Base-by-base conservation (phyloP, 2,329 filamentous ascomycete species). In the Colletotrichum tanaceti region DNA sequence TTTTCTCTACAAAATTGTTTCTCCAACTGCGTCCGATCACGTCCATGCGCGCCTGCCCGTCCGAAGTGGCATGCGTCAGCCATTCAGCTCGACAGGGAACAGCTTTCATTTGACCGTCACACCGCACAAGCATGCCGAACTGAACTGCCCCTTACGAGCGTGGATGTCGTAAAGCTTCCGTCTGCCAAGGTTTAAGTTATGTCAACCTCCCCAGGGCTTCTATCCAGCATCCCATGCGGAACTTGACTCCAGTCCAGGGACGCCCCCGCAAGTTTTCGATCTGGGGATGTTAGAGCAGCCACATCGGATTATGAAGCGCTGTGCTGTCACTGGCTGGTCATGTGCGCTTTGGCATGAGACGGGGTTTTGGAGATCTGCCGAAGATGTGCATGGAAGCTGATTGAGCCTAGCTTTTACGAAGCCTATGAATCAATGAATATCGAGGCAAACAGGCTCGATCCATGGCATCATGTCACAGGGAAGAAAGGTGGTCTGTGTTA, bases 1-100 rank as follows among this genome's bases (percentile, higher is more conserved):
- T n/a, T n/a, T n/a, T n/a, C n/a, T n/a, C n/a, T n/a, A n/a, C n/a
- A n/a, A n/a, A n/a, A n/a, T n/a, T n/a, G n/a, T n/a, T n/a, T n/a
- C n/a, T n/a, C n/a, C n/a, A n/a, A n/a, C n/a, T n/a, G n/a, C n/a
- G n/a, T 20, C 7, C 16, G 47, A 53, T 58, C 11, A 1, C 39
- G 20, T 49, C 59, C 44, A 53, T 58, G 41, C 59, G 53, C 20
- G n/a, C 2, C 2, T 22, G 2, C 5, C 22, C 65, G 39, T 64
- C 65, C 7, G 39, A 68, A 1, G 10, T 54, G 0, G 32, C 5
- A 16, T 64, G 53, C 59, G 65, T 59, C 60, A 68, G 46, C 6
- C 16, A 16, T 46, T 63, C 65, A 68, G 65, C 65, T 68, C 32
- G 65, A 54, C 60, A 68, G 2, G 65, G 65, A 59, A 39, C 38